Percentiles rank a stretch among this genome's conserved stretches.
Evolutionary conservation across 768 basidiomycete species (phyloP).

Genomic region (Boletellus emodensis): DNA sequence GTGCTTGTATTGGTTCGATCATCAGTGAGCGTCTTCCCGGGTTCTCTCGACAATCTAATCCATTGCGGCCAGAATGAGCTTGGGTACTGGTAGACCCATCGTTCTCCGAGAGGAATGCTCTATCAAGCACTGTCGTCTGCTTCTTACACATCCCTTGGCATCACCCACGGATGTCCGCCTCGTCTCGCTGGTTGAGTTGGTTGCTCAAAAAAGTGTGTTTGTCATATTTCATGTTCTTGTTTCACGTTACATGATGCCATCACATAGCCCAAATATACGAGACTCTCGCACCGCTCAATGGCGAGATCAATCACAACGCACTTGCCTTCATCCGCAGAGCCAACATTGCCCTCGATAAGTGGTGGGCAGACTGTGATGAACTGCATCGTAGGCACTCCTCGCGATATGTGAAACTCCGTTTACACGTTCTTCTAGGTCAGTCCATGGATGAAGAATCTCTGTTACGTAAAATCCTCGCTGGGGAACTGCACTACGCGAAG

Average conservation of each 20-base stretch:
- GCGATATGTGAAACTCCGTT: slow-evolving; percentile 1
- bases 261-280: slow-evolving; percentile 86
- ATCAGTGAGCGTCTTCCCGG: slow-evolving; percentile 59
- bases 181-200: slow-evolving; percentile 82
- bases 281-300: slow-evolving; percentile 79
- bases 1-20: slow-evolving; percentile 95
- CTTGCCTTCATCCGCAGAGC: slow-evolving; percentile 85
- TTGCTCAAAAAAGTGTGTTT: slow-evolving; percentile 81
- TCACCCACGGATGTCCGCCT: slow-evolving; percentile 88
- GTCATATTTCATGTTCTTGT: neutral
- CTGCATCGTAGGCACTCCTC: slow-evolving; percentile 57
- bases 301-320: slow-evolving; percentile 81
- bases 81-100: slow-evolving; percentile 88
- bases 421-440: slow-evolving; percentile 44
- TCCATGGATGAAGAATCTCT: slow-evolving; percentile 83
- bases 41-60: slow-evolving; percentile 8
- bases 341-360: slow-evolving; percentile 81
- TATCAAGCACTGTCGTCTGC: slow-evolving; percentile 76
- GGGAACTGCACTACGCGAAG: slow-evolving; percentile 89
- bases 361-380: slow-evolving; percentile 87
- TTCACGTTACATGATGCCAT: slow-evolving; percentile 2
- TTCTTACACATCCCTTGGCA: slow-evolving; percentile 81
- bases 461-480: slow-evolving; percentile 80
- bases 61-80: slow-evolving; percentile 61
- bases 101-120: slow-evolving; percentile 86